phyloP scores from a whole-genome alignment of 2,329 filamentous ascomycete genomes.

The Colletotrichum aenigma region DNA sequence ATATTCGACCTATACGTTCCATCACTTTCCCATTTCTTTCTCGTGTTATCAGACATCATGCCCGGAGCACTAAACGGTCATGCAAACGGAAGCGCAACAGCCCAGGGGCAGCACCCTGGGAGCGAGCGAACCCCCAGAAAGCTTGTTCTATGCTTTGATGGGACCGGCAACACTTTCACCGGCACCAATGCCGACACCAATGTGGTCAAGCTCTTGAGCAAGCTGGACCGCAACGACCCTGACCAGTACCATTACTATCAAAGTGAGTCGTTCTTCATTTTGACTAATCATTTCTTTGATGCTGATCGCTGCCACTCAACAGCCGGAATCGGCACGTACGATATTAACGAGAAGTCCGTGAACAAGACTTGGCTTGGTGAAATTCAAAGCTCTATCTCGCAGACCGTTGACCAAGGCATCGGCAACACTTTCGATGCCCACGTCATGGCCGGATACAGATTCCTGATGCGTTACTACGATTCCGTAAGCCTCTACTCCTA shows the following conservation, averaged over 20 bases:
- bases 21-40: background rate
- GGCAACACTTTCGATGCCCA: constrained; percentile 55
- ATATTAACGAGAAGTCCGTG: constrained; percentile 44
- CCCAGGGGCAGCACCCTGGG: background rate
- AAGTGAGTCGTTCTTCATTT: constrained; percentile 30
- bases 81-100: background rate
- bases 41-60: background rate
- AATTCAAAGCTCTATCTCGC: constrained; percentile 37
- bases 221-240: constrained; percentile 47
- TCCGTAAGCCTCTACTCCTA: constrained; percentile 29
- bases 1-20: background rate
- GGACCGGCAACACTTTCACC: constrained; percentile 51
- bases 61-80: background rate
- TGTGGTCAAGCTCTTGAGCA: constrained; percentile 54
- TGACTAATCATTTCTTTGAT: background rate
- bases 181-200: constrained; percentile 56
- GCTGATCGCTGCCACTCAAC: background rate
- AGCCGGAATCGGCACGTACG: constrained; percentile 57
- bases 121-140: constrained; percentile 32
- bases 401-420: constrained; percentile 46
- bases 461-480: constrained; percentile 58
- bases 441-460: constrained; percentile 56
- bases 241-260: constrained; percentile 56
- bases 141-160: constrained; percentile 53
- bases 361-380: constrained; percentile 39